Percentiles rank a stretch among this genome's conserved stretches.
Evolutionary conservation across 139 green algal genomes (phyloP).

Genomic region (Penium margaritaceum): DNA sequence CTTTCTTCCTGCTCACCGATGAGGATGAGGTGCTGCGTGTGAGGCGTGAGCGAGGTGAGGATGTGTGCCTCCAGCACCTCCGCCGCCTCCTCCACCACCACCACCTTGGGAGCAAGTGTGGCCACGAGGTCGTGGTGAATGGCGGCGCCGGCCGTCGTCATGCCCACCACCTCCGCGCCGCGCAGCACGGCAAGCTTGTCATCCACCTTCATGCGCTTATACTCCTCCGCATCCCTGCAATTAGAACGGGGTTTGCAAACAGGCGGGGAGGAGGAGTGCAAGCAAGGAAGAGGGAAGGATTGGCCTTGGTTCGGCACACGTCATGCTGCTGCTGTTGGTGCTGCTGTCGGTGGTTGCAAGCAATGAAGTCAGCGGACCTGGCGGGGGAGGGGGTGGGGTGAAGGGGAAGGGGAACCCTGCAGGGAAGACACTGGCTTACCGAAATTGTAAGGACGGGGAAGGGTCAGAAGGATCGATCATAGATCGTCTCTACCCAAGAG

Average conservation of each 20-base stretch:
- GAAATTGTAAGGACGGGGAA: no score
- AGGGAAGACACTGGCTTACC: no score
- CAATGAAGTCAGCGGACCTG: not conserved
- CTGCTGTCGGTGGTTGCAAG: not conserved
- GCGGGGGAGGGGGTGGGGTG: not conserved
- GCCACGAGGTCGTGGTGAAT: conserved; percentile 10
- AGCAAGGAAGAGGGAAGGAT: not conserved
- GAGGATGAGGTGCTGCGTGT: conserved; percentile 68
- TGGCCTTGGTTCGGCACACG: not conserved
- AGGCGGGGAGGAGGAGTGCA: not conserved
- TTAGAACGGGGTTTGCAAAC: no score
- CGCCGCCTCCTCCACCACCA: conserved; percentile 71
- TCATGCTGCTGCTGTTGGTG: not conserved
- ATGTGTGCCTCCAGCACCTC: conserved; percentile 73
- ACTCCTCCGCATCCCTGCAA: conserved; percentile 22
- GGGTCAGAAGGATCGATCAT: no score
- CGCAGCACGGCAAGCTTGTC: conserved; percentile 43
- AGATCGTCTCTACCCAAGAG: not conserved
- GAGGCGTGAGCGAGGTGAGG: conserved; percentile 53
- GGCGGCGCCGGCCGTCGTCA: conserved; percentile 59
- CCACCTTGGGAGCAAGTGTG: conserved; percentile 44
- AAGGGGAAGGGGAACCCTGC: no score
- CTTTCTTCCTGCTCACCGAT: conserved; percentile 52
- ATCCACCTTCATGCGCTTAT: conserved; percentile 20
- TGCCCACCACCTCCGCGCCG: conserved; percentile 55